A percentile compares a stretch with the other conserved stretches of the same genome.
These are phyloP conservation scores for Maudiozyma pseudohumilis DNA, from an alignment of 805 yeast species.

Conservation along the genomic window DNA sequence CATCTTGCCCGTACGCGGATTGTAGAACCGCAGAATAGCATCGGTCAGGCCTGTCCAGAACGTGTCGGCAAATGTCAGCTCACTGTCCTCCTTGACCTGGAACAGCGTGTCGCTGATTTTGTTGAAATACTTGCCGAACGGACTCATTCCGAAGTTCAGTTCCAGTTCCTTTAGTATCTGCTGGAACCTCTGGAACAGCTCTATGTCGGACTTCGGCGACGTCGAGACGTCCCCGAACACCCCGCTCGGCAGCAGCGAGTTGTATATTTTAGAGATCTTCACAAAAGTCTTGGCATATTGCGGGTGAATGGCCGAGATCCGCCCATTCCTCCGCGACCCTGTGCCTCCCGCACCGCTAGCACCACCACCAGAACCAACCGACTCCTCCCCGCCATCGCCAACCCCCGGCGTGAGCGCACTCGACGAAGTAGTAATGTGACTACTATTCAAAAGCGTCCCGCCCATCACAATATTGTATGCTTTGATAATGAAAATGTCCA, in stretches of 20 bases:
- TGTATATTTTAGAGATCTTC: conserved; percentile 24
- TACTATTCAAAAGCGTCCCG: conserved; percentile 16
- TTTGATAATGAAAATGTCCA: conserved; percentile 21
- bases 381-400: background rate
- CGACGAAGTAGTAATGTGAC: conserved; percentile 11
- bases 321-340: background rate
- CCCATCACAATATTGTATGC: conserved; percentile 17
- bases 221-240: conserved; percentile 22
- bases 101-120: conserved; percentile 23
- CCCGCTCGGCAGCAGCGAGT: conserved; percentile 20
- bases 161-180: conserved; percentile 28
- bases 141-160: conserved; percentile 25
- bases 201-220: conserved; percentile 28
- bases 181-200: conserved; percentile 27
- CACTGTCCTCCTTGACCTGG: conserved; percentile 24
- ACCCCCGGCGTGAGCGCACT: too few relatives aligned
- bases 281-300: conserved; percentile 20
- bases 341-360: too few relatives aligned
- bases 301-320: conserved; percentile 7
- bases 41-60: conserved; percentile 23
- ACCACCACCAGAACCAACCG: conserved; percentile 1
- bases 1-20: conserved; percentile 23
- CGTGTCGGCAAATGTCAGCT: conserved; percentile 17
- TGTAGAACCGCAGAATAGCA: conserved; percentile 21
- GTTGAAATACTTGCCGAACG: conserved; percentile 24